Evolutionary conservation across 371 early-diverging fungal species (phyloP).

Genomic region (Lichtheimia hyalospora): DNA sequence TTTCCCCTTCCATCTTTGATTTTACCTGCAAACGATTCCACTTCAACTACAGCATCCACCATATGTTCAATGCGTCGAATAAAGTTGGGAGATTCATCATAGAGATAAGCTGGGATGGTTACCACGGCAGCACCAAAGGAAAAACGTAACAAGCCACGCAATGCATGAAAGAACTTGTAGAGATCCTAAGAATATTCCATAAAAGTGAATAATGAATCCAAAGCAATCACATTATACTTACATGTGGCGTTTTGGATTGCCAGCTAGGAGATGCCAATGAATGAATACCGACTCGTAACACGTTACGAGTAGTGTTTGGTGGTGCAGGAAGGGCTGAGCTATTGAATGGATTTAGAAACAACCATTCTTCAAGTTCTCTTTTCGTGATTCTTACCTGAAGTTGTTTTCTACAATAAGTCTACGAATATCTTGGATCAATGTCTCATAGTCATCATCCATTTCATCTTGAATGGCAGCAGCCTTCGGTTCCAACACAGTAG

Average conservation of each 20-base stretch:
- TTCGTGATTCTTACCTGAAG: constrained; percentile 46
- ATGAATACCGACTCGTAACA: constrained; percentile 78
- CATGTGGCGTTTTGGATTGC: constrained; percentile 61
- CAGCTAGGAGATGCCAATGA: constrained; percentile 80
- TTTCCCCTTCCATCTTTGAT: neutral
- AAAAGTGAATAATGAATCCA: neutral
- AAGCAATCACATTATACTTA: constrained; percentile 19
- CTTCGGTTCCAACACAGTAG: constrained; percentile 35
- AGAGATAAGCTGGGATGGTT: constrained; percentile 82
- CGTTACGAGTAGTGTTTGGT: constrained; percentile 50
- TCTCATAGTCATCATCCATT: constrained; percentile 54
- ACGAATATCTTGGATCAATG: constrained; percentile 56
- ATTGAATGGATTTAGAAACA: constrained; percentile 9
- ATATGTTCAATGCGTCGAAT: constrained; percentile 79
- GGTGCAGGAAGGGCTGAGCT: constrained; percentile 52
- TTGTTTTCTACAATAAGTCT: constrained; percentile 59
- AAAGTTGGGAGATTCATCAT: constrained; percentile 54
- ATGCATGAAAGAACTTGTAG: constrained; percentile 71
- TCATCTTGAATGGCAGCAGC: constrained; percentile 22
- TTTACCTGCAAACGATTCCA: constrained; percentile 91
- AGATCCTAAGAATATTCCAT: constrained; percentile 42
- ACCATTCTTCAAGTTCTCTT: neutral
- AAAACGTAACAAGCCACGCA: constrained; percentile 76
- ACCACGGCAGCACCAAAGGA: constrained; percentile 79
- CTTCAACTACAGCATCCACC: constrained; percentile 84